phyloP scores from a whole-genome alignment of 2,329 filamentous ascomycete genomes.

The Aureobasidium zeae region DNA sequence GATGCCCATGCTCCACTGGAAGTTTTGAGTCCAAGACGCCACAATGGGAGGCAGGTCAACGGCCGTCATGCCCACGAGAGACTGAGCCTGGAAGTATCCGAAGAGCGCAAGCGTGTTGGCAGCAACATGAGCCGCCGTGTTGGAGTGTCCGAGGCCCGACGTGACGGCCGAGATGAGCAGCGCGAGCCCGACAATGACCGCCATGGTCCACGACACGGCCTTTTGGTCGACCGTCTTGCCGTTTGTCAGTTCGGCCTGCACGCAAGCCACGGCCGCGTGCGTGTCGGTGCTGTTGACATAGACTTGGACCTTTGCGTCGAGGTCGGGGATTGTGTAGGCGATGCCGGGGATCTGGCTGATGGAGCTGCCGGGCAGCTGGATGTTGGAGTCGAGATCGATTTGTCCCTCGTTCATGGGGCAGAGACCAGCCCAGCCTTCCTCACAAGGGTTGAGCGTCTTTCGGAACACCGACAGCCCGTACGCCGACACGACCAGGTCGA shows the following conservation, averaged over 20 bases:
- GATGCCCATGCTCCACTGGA: slow-evolving; percentile 97
- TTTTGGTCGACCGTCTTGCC: slow-evolving; percentile 84
- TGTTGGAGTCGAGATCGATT: slow-evolving; percentile 65
- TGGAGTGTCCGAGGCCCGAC: slow-evolving; percentile 83
- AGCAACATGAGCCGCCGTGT: slow-evolving; percentile 88
- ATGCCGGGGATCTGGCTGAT: slow-evolving; percentile 65
- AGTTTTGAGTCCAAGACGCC: slow-evolving; percentile 90
- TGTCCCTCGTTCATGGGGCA: slow-evolving; percentile 86
- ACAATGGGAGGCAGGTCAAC: slow-evolving; percentile 80
- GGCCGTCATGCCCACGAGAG: slow-evolving; percentile 76
- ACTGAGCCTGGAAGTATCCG: slow-evolving; percentile 88
- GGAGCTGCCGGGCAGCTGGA: slow-evolving; percentile 49
- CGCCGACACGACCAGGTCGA: slow-evolving; percentile 65
- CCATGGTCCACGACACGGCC: slow-evolving; percentile 82
- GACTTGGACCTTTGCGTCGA: slow-evolving; percentile 76
- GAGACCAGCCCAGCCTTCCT: slow-evolving; percentile 55
- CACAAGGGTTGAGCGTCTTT: slow-evolving; percentile 65
- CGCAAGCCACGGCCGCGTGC: slow-evolving; percentile 63
- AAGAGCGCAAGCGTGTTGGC: slow-evolving; percentile 91
- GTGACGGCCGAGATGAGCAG: slow-evolving; percentile 78
- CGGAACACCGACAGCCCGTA: slow-evolving; percentile 71
- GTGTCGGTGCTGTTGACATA: slow-evolving; percentile 64
- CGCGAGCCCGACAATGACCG: slow-evolving; percentile 75
- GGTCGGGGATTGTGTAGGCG: slow-evolving; percentile 80
- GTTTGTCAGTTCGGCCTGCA: slow-evolving; percentile 82